Evolutionary conservation across 495 filamentous ascomycete genomes (phyloP), one percentile per base, ranked within the genome.

Genomic region (Xylaria acuta): DNA sequence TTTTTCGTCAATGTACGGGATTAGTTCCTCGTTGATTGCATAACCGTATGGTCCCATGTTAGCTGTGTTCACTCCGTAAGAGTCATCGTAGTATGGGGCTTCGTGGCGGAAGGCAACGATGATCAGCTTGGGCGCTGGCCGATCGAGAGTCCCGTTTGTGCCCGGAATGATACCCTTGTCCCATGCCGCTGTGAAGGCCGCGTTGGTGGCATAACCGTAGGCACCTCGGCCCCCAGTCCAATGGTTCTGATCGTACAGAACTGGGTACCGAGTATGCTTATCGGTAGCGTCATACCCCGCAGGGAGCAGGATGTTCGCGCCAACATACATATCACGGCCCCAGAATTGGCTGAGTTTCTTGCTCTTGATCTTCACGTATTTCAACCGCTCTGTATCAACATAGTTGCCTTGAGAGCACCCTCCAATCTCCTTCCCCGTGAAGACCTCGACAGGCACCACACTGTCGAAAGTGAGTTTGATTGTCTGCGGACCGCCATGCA

Each of bases 301-400:
- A 16, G 70, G 70, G 9, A 72, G 70, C n/a, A 72, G 11, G 18
- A 72, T 27, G n/a, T 72, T 72, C 22, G 70, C 70, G 34, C 70
- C 70, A 30, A 71, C 63, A 41, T 72, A 72, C 70, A 72, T 72
- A 41, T 72, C 70, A 43, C 70, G 70, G 11, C 70, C 69, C 70
- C 70, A 72, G 63, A 72, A 72, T 14, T 67, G 22, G 16, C 25
- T 59, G 1, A 72, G 63, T 27, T 58, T 67, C 53, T 67, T 40
- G 43, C 70, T 72, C 63, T 22, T 58, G 53, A 72, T 72, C 41
- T 72, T 72, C 1, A 72, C 63, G 32, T 72, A 51, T 34, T 72
- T 72, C 25, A 72, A 40, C 0, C 14, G 63, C 20, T 45, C 51
- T 14, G 51, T 67, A 40, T 72, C 70, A 8, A 63, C 70, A 11